These are phyloP conservation scores for Dinochytrium kinnereticum DNA, from an alignment of 371 early-diverging fungal species.

Conservation along the genomic window DNA sequence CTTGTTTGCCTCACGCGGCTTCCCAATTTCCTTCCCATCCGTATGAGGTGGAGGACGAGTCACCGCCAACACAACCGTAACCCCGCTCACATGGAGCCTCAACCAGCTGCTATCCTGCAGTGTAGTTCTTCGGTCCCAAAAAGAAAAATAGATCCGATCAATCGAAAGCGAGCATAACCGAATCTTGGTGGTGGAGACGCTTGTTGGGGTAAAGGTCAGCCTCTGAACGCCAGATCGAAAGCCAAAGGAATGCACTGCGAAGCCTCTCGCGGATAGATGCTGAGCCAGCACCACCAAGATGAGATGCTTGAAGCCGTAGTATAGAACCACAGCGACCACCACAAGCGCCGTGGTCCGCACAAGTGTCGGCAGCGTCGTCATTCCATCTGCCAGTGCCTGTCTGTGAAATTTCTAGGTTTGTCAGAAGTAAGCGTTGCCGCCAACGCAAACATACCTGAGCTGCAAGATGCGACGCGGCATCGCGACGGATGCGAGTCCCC, in stretches of 20 bases:
- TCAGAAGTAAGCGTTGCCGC: too few relatives aligned
- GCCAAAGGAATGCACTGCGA: not conserved
- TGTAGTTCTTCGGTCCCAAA: not conserved
- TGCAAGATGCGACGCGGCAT: too few relatives aligned
- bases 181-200: not conserved
- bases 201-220: not conserved
- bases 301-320: not conserved
- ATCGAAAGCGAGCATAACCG: not conserved
- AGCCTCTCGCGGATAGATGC: not conserved
- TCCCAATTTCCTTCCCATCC: too few relatives aligned
- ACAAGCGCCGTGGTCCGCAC: too few relatives aligned
- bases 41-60: too few relatives aligned
- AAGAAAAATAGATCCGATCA: not conserved
- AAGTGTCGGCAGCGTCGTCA: too few relatives aligned
- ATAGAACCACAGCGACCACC: not conserved
- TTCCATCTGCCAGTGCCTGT: too few relatives aligned
- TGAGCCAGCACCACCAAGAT: not conserved
- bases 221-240: constrained; percentile 1
- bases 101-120: not conserved
- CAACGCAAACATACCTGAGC: too few relatives aligned
- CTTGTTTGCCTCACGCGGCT: too few relatives aligned
- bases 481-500: too few relatives aligned
- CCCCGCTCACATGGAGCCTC: not conserved
- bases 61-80: not conserved
- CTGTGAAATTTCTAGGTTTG: too few relatives aligned